phyloP scores from a whole-genome alignment of 306 rosid genomes.

The Fagus sylvatica region DNA sequence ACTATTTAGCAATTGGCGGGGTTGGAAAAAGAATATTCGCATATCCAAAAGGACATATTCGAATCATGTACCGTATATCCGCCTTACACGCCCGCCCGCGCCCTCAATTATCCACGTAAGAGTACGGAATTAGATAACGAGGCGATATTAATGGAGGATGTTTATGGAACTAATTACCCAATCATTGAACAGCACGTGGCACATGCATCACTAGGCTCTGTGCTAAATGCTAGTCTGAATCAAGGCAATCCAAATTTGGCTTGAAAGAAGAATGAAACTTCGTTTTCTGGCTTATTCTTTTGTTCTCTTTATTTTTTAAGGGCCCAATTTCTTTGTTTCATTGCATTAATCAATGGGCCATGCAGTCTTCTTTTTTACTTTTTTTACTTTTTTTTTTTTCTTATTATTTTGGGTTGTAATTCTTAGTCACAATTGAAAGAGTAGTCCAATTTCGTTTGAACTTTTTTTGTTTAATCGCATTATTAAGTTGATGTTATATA shows the following conservation, averaged over 20 bases:
- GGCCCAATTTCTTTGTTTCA: background rate
- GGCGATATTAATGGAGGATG: slow-evolving; percentile 17
- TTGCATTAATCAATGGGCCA: background rate
- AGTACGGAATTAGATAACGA: slow-evolving; percentile 7
- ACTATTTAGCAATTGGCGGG: background rate
- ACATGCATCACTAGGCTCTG: background rate
- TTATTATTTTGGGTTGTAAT: background rate
- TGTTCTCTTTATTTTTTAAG: background rate
- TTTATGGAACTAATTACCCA: background rate
- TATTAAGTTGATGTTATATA: background rate
- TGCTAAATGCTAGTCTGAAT: background rate
- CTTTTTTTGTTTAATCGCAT: background rate
- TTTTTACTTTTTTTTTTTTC: too few species aligned
- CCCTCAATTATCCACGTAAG: background rate
- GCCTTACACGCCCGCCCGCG: background rate
- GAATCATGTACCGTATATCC: slow-evolving; percentile 38
- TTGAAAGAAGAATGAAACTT: background rate
- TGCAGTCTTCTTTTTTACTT: background rate
- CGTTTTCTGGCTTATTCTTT: background rate
- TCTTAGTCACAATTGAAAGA: background rate
- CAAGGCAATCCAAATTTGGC: background rate
- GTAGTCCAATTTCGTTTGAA: background rate
- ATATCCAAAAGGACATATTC: slow-evolving; percentile 60
- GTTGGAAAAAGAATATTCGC: slow-evolving; percentile 52
- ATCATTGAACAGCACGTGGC: background rate